These are phyloP conservation scores for Solanum hybrid DNA, from an alignment of 305 asterid genomes.

Conservation along the genomic window DNA sequence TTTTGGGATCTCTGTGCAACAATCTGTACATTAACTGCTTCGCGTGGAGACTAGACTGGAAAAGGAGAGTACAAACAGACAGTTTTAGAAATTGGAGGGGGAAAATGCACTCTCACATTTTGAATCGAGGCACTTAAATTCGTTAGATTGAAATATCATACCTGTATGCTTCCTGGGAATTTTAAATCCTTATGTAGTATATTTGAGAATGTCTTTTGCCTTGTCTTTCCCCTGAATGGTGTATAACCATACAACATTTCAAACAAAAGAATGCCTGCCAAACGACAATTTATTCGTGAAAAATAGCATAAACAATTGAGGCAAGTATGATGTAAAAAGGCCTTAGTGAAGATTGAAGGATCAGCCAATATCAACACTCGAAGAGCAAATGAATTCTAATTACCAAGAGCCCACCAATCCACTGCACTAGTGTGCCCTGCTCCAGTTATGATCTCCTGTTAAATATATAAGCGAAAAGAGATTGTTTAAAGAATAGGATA, in stretches of 20 bases:
- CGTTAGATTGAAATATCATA: slow-evolving; percentile 12
- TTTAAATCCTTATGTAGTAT: slow-evolving; percentile 82
- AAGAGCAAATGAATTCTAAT: slow-evolving; percentile 1
- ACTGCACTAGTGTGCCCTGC: slow-evolving; percentile 98
- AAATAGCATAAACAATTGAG: not conserved
- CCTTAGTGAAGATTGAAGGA: not conserved
- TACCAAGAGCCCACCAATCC: slow-evolving; percentile 99
- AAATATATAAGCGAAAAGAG: not conserved
- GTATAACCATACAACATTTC: slow-evolving; percentile 97
- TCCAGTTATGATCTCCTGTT: slow-evolving; percentile 87
- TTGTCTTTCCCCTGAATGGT: slow-evolving; percentile 95
- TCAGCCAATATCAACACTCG: not conserved
- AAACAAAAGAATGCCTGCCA: slow-evolving; percentile 69
- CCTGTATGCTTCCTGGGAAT: slow-evolving; percentile 82
- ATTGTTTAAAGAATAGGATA: not conserved
- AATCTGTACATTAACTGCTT: slow-evolving; percentile 80
- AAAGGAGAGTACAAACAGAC: not conserved
- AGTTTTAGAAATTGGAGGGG: not conserved
- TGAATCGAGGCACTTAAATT: not conserved
- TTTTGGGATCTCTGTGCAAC: slow-evolving; percentile 89
- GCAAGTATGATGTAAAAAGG: not conserved
- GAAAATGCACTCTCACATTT: not conserved
- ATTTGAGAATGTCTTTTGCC: slow-evolving; percentile 93
- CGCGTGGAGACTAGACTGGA: slow-evolving; percentile 78
- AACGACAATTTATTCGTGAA: slow-evolving; percentile 6